Evolutionary conservation across 306 rosid genomes (phyloP).

Genomic region (Medicago arabica): DNA sequence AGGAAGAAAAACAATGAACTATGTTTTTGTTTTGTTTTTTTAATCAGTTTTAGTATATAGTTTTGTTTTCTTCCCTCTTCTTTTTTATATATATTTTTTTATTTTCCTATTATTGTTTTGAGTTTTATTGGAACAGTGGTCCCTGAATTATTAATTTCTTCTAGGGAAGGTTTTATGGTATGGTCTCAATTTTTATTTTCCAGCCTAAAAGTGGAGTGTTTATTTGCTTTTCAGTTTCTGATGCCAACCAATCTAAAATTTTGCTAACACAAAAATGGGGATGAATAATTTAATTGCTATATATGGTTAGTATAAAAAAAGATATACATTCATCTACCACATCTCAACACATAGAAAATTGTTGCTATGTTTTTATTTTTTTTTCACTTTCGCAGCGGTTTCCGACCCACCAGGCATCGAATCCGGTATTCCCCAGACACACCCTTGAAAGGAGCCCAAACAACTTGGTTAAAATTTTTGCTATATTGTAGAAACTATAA

Average conservation of each 20-base stretch:
- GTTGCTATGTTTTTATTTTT: too few species aligned
- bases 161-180: slow-evolving; percentile 22
- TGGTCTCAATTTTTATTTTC: slow-evolving; percentile 28
- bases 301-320: too few species aligned
- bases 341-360: too few species aligned
- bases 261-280: too few species aligned
- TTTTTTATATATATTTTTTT: neutral
- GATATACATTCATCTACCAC: too few species aligned
- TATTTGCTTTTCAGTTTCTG: neutral
- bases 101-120: neutral
- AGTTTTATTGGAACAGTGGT: slow-evolving; percentile 32
- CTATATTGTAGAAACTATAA: too few species aligned
- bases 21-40: neutral
- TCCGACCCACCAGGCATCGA: too few species aligned
- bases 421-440: too few species aligned
- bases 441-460: too few species aligned
- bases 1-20: slow-evolving; percentile 35
- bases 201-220: slow-evolving; percentile 45
- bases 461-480: neutral
- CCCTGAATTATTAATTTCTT: slow-evolving; percentile 36
- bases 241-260: neutral
- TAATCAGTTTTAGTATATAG: neutral
- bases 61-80: slow-evolving; percentile 20
- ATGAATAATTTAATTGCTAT: too few species aligned
- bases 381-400: too few species aligned